Percentiles rank a stretch among this genome's conserved stretches.
These are phyloP conservation scores for Willaertia magna DNA, from an alignment of 208 protist genomes.

Conservation along the genomic window DNA sequence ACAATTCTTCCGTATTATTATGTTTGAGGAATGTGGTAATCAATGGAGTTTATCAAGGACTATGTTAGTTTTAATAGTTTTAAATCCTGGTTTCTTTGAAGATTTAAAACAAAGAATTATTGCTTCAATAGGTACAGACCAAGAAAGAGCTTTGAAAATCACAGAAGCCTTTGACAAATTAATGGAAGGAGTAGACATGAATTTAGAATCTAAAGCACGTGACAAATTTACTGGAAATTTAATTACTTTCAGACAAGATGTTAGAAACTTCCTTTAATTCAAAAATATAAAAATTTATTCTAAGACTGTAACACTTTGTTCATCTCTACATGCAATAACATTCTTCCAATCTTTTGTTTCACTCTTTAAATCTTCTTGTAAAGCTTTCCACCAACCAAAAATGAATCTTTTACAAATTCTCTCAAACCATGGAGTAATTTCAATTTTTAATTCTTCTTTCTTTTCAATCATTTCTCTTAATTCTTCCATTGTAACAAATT, in stretches of 20 bases:
- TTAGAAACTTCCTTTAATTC: too few relatives aligned
- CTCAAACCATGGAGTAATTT: constrained; percentile 24
- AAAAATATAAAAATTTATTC: too few relatives aligned
- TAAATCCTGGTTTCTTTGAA: constrained; percentile 15
- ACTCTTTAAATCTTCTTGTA: not conserved
- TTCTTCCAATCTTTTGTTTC: too few relatives aligned
- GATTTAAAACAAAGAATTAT: not conserved
- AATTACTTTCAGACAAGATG: constrained; percentile 36
- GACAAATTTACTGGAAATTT: constrained; percentile 49
- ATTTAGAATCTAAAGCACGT: constrained; percentile 41
- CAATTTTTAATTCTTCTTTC: not conserved
- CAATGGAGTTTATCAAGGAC: constrained; percentile 35
- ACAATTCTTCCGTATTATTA: constrained; percentile 29
- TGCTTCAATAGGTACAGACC: not conserved
- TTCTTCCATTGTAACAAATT: not conserved
- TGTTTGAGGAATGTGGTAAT: constrained; percentile 37
- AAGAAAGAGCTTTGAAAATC: constrained; percentile 24
- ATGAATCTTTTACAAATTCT: constrained; percentile 12
- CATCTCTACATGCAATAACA: too few relatives aligned
- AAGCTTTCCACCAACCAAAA: constrained; percentile 16
- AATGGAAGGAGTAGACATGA: constrained; percentile 39
- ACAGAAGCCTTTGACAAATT: constrained; percentile 35
- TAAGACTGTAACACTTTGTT: too few relatives aligned
- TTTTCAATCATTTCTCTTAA: not conserved
- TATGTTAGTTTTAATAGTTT: constrained; percentile 33